Conservation (phyloP, 2,329 filamentous ascomycete species). For the Cladosporium oxysporum region DNA sequence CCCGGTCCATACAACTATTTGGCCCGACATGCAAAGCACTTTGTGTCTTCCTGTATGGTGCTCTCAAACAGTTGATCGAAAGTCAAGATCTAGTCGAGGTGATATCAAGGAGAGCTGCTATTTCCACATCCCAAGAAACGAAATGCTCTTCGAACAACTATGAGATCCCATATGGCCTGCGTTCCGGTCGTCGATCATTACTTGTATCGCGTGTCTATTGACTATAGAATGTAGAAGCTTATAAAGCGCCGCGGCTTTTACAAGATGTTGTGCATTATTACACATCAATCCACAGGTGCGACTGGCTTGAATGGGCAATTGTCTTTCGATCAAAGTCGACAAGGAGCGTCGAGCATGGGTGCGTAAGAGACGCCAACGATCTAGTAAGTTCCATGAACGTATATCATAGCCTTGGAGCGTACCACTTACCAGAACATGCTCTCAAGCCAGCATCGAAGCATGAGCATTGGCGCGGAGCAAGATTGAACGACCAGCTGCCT, state of each 20-base stretch:
- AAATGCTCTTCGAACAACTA: neutral
- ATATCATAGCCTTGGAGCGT: neutral
- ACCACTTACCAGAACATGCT: neutral
- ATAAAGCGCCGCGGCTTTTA: neutral
- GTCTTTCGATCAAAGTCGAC: constrained; percentile 7
- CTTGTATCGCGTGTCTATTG: neutral
- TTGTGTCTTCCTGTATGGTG: neutral
- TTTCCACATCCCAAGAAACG: neutral
- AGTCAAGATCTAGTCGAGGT: neutral
- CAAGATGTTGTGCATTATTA: neutral
- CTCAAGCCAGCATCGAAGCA: neutral
- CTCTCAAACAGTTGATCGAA: neutral
- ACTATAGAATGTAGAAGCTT: neutral
- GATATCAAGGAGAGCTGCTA: neutral
- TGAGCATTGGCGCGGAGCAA: neutral
- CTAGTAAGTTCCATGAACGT: neutral
- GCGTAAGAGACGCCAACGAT: constrained; percentile 7
- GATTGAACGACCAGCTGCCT: neutral
- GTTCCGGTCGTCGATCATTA: neutral
- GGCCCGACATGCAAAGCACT: neutral
- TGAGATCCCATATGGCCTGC: neutral
- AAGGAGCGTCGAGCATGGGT: constrained; percentile 5
- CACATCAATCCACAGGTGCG: neutral
- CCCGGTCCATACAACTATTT: neutral
- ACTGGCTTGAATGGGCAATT: constrained; percentile 1